Conservation (phyloP, 2,329 filamentous ascomycete species). For the Penicillium thymicola region DNA sequence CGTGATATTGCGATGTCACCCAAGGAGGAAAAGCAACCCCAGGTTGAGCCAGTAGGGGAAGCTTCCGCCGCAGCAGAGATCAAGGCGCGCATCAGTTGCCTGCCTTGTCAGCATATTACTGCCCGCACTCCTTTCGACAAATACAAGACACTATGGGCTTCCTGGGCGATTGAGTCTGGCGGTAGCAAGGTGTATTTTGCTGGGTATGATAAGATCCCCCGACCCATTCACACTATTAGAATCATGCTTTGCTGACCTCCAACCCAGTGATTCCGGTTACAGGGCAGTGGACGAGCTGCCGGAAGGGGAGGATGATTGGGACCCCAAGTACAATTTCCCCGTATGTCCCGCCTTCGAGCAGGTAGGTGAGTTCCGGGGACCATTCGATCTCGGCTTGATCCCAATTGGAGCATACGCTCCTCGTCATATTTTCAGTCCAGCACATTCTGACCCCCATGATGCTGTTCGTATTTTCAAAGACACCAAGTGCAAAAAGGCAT, state of each 20-base stretch:
- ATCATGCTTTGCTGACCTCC: conserved; percentile 10
- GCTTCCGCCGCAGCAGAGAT: conserved; percentile 49
- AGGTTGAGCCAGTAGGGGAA: conserved; percentile 30
- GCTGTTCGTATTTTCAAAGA: conserved; percentile 86
- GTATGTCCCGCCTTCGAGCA: conserved; percentile 79
- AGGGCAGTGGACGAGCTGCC: conserved; percentile 67
- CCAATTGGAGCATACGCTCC: conserved; percentile 84
- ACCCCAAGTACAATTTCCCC: conserved; percentile 63
- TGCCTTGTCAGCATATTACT: conserved; percentile 81
- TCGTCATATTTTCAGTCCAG: conserved; percentile 65
- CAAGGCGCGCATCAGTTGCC: conserved; percentile 68
- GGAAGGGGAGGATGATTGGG: conserved; percentile 67
- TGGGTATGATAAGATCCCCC: conserved; percentile 43
- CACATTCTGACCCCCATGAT: conserved; percentile 86
- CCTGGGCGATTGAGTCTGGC: conserved; percentile 74
- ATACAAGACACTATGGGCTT: conserved; percentile 78
- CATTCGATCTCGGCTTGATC: conserved; percentile 87
- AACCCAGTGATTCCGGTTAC: conserved; percentile 80
- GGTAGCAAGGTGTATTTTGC: conserved; percentile 81
- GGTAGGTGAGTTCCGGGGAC: conserved; percentile 74
- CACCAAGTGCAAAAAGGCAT: conserved; percentile 70
- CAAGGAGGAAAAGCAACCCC: conserved; percentile 21
- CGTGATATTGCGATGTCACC: conserved; percentile 65
- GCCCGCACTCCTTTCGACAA: conserved; percentile 67
- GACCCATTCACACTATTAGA: background rate